phyloP scores from a whole-genome alignment of 2,329 filamentous ascomycete genomes.

The Scytalidium lignicola region DNA sequence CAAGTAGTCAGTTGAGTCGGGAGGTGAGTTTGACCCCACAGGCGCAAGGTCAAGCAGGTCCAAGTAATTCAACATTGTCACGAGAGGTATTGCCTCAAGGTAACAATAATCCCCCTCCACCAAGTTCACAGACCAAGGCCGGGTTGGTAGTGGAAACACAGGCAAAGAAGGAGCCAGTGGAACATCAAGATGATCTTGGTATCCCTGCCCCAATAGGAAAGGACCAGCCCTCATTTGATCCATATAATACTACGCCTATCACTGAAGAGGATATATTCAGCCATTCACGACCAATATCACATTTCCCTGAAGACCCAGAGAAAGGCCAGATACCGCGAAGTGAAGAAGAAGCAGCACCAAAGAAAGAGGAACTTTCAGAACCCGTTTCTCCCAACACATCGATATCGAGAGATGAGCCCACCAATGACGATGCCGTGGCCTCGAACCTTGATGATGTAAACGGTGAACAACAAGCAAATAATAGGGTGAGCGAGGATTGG shows the following conservation, averaged over 20 bases:
- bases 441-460: no score
- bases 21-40: neutral
- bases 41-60: neutral
- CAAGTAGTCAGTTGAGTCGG: neutral
- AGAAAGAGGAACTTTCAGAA: neutral
- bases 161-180: neutral
- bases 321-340: neutral
- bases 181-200: conserved; percentile 10
- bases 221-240: conserved; percentile 31
- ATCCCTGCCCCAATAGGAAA: conserved; percentile 29
- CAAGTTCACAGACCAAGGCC: neutral
- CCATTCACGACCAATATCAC: neutral
- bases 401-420: no score
- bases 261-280: conserved; percentile 30
- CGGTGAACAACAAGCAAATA: neutral
- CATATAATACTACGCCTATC: conserved; percentile 30
- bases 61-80: neutral
- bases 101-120: neutral
- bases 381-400: neutral
- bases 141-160: neutral
- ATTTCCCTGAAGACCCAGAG: neutral
- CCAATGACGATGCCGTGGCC: no score
- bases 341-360: neutral
- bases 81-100: neutral
- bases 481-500: neutral